Conservation (phyloP, 163 green algal genomes). For the Prototheca stagnorum region DNA sequence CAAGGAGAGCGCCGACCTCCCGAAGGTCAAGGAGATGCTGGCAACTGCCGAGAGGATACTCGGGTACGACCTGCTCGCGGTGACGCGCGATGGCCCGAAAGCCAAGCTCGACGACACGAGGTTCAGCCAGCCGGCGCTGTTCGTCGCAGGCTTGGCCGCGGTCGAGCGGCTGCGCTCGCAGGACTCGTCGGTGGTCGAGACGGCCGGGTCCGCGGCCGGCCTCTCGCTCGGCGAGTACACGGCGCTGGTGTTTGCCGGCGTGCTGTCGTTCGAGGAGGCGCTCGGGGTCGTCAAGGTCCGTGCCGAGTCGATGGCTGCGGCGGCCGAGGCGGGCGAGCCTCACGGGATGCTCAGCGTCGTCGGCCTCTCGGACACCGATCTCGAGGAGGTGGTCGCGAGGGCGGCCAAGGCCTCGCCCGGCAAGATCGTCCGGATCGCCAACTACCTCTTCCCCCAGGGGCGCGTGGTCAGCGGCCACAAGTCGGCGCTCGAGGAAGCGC, state of each 20-base stretch:
- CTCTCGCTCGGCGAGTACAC: constrained; percentile 87
- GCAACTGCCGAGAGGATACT: constrained; percentile 51
- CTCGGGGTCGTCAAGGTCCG: constrained; percentile 84
- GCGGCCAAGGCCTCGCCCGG: constrained; percentile 36
- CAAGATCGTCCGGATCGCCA: constrained; percentile 66
- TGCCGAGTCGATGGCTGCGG: constrained; percentile 91
- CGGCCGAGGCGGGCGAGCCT: constrained; percentile 60
- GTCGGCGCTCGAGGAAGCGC: constrained; percentile 40
- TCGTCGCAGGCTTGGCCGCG: constrained; percentile 72
- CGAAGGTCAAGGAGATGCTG: constrained; percentile 68
- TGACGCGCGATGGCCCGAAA: constrained; percentile 73
- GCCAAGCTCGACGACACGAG: constrained; percentile 72
- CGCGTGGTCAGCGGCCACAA: constrained; percentile 62
- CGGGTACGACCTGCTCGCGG: constrained; percentile 72
- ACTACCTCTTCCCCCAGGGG: constrained; percentile 84
- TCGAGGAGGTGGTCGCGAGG: constrained; percentile 50
- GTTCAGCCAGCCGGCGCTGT: constrained; percentile 69
- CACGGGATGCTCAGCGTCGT: constrained; percentile 93
- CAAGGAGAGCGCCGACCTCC: constrained; percentile 32
- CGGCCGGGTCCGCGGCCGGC: constrained; percentile 41
- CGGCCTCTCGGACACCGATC: constrained; percentile 52
- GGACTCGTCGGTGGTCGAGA: constrained; percentile 38
- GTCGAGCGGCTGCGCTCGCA: constrained; percentile 50
- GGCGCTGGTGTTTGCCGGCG: constrained; percentile 75
- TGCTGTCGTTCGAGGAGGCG: constrained; percentile 75